These are phyloP conservation scores for Quercus berberidifolia DNA, from an alignment of 306 rosid genomes.

Conservation along the genomic window DNA sequence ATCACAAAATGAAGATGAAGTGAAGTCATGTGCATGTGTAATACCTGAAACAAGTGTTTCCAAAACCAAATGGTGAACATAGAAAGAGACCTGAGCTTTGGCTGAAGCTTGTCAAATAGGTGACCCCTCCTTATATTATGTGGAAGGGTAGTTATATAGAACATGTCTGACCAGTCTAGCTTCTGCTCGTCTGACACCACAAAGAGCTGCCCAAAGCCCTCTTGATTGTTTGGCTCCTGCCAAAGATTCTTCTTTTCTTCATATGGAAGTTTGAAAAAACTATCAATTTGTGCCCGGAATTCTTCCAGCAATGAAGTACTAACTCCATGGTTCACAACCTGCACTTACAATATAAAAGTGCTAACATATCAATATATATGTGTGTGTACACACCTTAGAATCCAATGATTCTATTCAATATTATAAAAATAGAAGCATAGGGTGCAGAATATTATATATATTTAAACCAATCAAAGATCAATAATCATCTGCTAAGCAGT, in stretches of 20 bases:
- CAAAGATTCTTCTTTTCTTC: constrained; percentile 36
- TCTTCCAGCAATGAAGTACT: constrained; percentile 23
- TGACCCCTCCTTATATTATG: constrained; percentile 1
- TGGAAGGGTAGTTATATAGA: constrained; percentile 31
- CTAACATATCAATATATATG: too few species aligned
- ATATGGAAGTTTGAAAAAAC: constrained; percentile 26
- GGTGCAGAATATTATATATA: too few species aligned
- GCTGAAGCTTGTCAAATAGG: constrained; percentile 30
- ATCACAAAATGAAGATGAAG: neutral
- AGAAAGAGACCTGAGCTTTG: constrained; percentile 24
- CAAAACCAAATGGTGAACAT: neutral
- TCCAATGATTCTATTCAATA: neutral
- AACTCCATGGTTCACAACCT: constrained; percentile 33
- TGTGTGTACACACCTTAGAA: too few species aligned
- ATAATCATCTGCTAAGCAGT: too few species aligned
- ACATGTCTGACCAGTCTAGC: constrained; percentile 46
- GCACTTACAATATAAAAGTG: neutral
- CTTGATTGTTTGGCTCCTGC: constrained; percentile 26
- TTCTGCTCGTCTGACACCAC: constrained; percentile 41
- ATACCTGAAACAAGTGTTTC: neutral
- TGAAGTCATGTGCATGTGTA: neutral
- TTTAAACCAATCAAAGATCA: too few species aligned
- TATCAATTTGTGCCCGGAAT: constrained; percentile 13
- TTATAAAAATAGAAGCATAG: too few species aligned
- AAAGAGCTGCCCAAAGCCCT: constrained; percentile 41